Percentiles rank a stretch among this genome's conserved stretches.
Evolutionary conservation across 129 eudicot genomes (phyloP).

Genomic region (Flaveria sonorensis): DNA sequence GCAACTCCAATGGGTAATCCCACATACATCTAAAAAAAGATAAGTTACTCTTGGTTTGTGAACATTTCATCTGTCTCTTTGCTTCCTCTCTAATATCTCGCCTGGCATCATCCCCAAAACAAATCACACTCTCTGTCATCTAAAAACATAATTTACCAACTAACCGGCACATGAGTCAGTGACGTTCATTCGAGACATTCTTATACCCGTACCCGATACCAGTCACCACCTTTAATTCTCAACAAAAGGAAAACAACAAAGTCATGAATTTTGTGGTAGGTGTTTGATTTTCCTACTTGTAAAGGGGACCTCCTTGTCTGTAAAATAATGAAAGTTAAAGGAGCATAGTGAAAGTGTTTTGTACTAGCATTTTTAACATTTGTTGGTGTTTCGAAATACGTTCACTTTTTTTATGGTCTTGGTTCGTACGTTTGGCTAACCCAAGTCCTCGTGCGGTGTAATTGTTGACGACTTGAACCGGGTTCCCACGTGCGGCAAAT

Average conservation of each 20-base stretch:
- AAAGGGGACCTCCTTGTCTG: neutral
- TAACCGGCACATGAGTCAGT: too few species aligned
- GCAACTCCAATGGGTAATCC: too few species aligned
- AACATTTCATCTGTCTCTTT: too few species aligned
- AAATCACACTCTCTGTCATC: too few species aligned
- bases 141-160: too few species aligned
- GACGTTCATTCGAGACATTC: too few species aligned
- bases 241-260: neutral
- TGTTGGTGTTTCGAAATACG: conserved; percentile 37
- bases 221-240: neutral
- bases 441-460: conserved; percentile 44
- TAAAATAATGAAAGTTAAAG: conserved; percentile 25
- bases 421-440: conserved; percentile 37
- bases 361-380: conserved; percentile 10
- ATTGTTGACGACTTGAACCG: conserved; percentile 37
- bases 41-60: too few species aligned
- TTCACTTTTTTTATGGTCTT: conserved; percentile 30
- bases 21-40: too few species aligned
- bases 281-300: neutral
- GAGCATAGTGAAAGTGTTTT: neutral
- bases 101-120: too few species aligned
- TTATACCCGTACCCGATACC: too few species aligned
- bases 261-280: neutral
- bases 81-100: too few species aligned
- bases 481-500: conserved; percentile 36